Evolutionary conservation across 257 asterid species (phyloP), one percentile per base, ranked within the genome.

Genomic region (Rubia yunnanensis): DNA sequence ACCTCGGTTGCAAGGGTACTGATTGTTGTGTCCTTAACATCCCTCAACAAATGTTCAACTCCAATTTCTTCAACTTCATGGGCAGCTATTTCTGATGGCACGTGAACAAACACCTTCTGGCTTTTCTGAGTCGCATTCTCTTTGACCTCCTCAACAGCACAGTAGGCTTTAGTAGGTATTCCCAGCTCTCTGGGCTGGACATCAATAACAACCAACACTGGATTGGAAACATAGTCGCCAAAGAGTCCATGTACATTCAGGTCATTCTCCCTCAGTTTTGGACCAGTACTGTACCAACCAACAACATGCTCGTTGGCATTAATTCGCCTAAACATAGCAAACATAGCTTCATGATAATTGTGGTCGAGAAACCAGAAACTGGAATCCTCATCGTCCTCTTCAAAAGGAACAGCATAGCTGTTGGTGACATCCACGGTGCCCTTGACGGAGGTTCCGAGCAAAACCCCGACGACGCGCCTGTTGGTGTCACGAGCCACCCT

Each of bases 21-120:
- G 78, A 91, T 82, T 53, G 96, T 91, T 32, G 96, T 91, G 79
- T 88, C 98, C 77, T 91, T 91, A 74, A 91, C 98, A 75, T 91
- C 98, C 75, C 98, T 81, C 68, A 91, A 69, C 81, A 91, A 85
- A 83, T 91, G 98, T 71, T 91, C 98, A 79, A 91, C 98, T 49
- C 98, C 98, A 36, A 91, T 91, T 87, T 91, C 96, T 80, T 92
- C 99, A 67, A 92, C 97, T 80, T 92, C 99, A 73, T 92, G 97
- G 60, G 99, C 99, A 68, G 99, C 97, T 65, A 92, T 92, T 79
- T 89, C 99, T 4, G 97, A 92, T 70, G 96, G 88, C 68, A 82
- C 96, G 31, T 92, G 99, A 50, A 89, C 99, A 73, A 92, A 92
- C 53, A 89, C 97, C 73, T 89, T 89, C 82, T 92, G 96, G 82